Evolutionary conservation across 495 filamentous ascomycete genomes (phyloP).

Genomic region (Baudoinia panamericana): DNA sequence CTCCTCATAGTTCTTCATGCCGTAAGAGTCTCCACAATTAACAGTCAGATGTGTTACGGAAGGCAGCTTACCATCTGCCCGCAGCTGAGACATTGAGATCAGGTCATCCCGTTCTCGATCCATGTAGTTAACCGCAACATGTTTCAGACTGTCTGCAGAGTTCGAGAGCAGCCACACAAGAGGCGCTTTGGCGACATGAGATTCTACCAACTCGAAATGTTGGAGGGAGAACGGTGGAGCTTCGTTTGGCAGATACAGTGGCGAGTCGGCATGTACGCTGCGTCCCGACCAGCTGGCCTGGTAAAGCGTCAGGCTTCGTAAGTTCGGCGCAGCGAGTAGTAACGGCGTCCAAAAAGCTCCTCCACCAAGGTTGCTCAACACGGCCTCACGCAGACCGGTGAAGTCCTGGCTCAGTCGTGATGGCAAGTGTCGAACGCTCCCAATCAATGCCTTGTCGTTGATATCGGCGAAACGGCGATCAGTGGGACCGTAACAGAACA

Average conservation of each 20-base stretch:
- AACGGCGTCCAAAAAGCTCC: background rate
- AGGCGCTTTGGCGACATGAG: background rate
- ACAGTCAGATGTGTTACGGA: background rate
- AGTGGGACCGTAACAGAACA: background rate
- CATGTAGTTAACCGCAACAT: background rate
- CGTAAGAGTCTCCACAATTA: background rate
- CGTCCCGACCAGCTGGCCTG: background rate
- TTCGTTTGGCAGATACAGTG: background rate
- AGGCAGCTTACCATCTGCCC: background rate
- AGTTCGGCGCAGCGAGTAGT: background rate
- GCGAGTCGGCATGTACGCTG: background rate
- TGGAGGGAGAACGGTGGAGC: background rate
- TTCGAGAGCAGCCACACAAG: background rate
- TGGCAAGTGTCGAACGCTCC: background rate
- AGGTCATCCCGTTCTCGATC: background rate
- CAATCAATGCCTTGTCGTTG: background rate
- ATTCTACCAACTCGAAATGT: background rate
- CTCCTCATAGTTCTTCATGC: background rate
- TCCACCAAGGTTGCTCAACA: background rate
- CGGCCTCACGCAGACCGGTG: background rate
- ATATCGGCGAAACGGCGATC: background rate
- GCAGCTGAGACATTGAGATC: background rate
- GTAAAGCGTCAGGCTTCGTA: background rate
- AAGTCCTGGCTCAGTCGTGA: background rate
- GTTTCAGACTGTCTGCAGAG: background rate